Evolutionary conservation across 495 filamentous ascomycete species (phyloP), one percentile per base, ranked within the genome.

Genomic region (Aspergillus nanangensis): DNA sequence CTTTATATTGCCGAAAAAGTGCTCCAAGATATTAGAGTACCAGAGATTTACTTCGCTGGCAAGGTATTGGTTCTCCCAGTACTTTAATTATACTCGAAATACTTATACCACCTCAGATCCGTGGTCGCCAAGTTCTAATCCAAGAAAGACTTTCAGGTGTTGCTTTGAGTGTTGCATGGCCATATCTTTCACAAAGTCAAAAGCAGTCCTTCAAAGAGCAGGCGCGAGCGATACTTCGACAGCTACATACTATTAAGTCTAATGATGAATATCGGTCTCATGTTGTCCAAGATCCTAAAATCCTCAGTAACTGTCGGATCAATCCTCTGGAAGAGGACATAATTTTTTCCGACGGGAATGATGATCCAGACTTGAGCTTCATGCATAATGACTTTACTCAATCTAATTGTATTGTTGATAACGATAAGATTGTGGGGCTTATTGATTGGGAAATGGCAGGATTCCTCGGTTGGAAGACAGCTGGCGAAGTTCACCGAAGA

Each of bases 391-490:
- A 74, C 27, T 57, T 74, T 37, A 68, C 55, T 2, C 8, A 29
- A 35, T 71, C 64, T 2, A 71, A 74, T 35, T 59, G 50, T 51
- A 70, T 74, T 32, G 69, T 75, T 23, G 51, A 74, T 29, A 58
- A 65, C 47, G 65, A 62, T 48, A 63, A 22, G 38, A 68, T 77
- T 29, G 59, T 72, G 14, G 70, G 65, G 14, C 53, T 77, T 39
- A 53, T 70, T 49, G 68, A 71, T 41, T 72, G 65, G 70, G 72
- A 71, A 53, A 73, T 69, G 57, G 71, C 70, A 41, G 69, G 71
- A 4, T 73, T 55, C 38, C 68, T 70, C 49, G 69, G 70, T 15
- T 73, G 65, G 66, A 65, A 59, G 36, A 63, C 60, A 1, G 65
- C 68, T n/a, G 53, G 48, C 2, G 49, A 67, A 41, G 53, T 74